phyloP scores from a whole-genome alignment of 2,329 filamentous ascomycete species.

The Alternaria atra region DNA sequence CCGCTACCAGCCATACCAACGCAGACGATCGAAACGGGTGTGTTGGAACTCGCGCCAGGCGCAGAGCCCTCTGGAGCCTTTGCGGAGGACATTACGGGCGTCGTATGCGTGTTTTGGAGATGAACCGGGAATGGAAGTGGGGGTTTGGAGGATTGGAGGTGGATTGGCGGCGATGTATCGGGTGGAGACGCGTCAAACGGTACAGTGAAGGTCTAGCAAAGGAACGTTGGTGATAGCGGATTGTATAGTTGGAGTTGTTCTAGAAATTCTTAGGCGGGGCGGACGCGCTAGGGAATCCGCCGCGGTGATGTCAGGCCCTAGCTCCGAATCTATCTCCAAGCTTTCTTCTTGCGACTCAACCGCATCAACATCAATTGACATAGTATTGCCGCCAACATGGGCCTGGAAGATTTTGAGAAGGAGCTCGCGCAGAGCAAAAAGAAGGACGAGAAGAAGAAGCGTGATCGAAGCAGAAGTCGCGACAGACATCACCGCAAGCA shows the following conservation, averaged over 20 bases:
- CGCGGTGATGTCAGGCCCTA: constrained; percentile 40
- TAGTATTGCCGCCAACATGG: constrained; percentile 55
- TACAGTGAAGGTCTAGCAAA: constrained; percentile 4
- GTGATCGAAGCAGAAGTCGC: constrained; percentile 55
- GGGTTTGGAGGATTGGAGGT: neutral
- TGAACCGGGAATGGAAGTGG: neutral
- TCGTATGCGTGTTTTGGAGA: constrained; percentile 3
- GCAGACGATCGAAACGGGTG: constrained; percentile 84
- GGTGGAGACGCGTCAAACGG: neutral
- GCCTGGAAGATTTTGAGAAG: constrained; percentile 79
- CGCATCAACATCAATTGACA: neutral
- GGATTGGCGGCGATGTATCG: neutral
- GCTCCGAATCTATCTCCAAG: constrained; percentile 22
- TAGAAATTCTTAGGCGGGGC: constrained; percentile 49
- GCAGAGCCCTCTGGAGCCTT: constrained; percentile 26
- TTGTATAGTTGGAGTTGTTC: constrained; percentile 9
- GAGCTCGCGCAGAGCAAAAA: constrained; percentile 72
- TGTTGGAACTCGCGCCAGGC: constrained; percentile 19
- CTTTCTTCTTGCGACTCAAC: constrained; percentile 18
- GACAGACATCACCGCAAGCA: constrained; percentile 54
- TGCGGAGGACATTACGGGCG: constrained; percentile 55
- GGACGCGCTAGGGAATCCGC: constrained; percentile 23
- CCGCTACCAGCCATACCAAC: constrained; percentile 98
- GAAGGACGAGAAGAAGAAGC: constrained; percentile 60
- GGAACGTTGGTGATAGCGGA: constrained; percentile 11